Evolutionary conservation across 352 stramenopile species (phyloP), one percentile per base, ranked within the genome.

Genomic region (Hyaloperonospora arabidopsidis): DNA sequence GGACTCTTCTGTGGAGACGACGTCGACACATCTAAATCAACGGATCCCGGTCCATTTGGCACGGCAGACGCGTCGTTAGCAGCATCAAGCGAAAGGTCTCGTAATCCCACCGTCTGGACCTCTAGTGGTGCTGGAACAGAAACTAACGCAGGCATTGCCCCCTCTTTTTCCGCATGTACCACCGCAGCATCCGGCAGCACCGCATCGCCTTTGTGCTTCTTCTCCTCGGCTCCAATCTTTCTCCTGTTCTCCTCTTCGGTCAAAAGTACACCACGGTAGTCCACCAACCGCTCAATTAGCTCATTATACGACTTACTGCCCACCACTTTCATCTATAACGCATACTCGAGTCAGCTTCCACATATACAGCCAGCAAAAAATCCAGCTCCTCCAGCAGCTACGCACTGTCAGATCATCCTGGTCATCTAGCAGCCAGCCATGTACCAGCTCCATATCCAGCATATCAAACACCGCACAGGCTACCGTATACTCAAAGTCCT

Each of bases 281-380:
- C 72, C 35, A 98, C 92, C 4, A 98, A 67, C 2, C 79, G 76
- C 61, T 98, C 95, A 43, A 98, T 87, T 22, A 98, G 72, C 54
- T 98, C 90, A 74, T 99, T 99, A 77, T 99, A 99, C 41, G 87
- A 97, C 60, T 96, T 95, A 52, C 84, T 81, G 29, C 80, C 77
- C 49, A 98, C 70, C 4, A 97, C 74, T 22, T 69, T 61, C 52
- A 80, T 60, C 76, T 86, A 46, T 2, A 32, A 60, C 43, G 5
- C 45, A 53, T 46, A 6, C 17, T n/a, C 21, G 19, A 7, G 19
- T n/a, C 18, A 29, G 5, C n/a, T 44, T 44, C n/a, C 5, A n/a
- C n/a, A 21, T 18, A 38, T 41, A 41, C n/a, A 3, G 35, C 5
- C 12, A 41, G 12, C 35, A 41, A 17, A 8, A 10, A 32, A 4